Evolutionary conservation across 768 basidiomycete genomes (phyloP).

Genomic region (Auriscalpium orientale): DNA sequence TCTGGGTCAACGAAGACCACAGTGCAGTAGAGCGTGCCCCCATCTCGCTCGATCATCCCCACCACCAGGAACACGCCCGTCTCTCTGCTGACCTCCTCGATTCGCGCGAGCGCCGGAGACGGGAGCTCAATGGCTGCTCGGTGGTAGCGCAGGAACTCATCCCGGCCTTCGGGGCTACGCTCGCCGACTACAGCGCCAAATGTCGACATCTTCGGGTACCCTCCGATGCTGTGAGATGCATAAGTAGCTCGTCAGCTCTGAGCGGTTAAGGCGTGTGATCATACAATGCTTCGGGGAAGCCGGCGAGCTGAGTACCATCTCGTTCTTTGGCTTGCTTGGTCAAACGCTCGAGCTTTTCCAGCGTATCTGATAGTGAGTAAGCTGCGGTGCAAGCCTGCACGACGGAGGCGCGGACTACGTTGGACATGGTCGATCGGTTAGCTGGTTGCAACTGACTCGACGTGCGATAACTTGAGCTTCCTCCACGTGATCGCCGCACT

Average conservation of each 20-base stretch:
- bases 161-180: conserved; percentile 41
- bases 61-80: conserved; percentile 48
- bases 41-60: conserved; percentile 51
- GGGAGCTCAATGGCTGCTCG: conserved; percentile 50
- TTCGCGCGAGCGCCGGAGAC: conserved; percentile 36
- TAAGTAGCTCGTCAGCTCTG: background rate
- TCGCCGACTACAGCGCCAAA: conserved; percentile 47
- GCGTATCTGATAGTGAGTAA: conserved; percentile 38
- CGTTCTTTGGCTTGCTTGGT: conserved; percentile 38
- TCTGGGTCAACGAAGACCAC: conserved; percentile 47
- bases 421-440: conserved; percentile 8
- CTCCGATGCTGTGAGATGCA: conserved; percentile 37
- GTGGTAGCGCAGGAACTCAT: conserved; percentile 51
- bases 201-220: conserved; percentile 52
- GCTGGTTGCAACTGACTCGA: no score
- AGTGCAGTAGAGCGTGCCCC: conserved; percentile 57
- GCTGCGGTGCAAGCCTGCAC: conserved; percentile 43
- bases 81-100: conserved; percentile 42
- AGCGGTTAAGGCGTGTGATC: conserved; percentile 11
- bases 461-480: background rate
- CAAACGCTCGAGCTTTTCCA: conserved; percentile 41
- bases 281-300: conserved; percentile 56
- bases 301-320: conserved; percentile 40
- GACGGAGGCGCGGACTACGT: conserved; percentile 41
- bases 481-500: no score